These are phyloP conservation scores for Claviceps monticola DNA, from an alignment of 2,329 filamentous ascomycete species.

Conservation along the genomic window DNA sequence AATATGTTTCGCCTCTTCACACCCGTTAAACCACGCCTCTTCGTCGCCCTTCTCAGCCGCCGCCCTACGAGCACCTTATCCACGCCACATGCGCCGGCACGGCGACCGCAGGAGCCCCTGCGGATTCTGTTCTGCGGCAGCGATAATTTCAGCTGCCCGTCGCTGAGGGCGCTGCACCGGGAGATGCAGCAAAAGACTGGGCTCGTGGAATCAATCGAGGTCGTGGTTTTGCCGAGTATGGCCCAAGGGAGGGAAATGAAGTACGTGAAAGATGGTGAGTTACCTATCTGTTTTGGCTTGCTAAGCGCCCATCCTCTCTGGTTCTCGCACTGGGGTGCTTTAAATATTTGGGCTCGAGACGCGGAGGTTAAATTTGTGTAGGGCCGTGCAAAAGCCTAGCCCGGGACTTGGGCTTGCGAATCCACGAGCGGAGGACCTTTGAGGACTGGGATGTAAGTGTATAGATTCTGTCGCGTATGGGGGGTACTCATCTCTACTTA, in stretches of 20 bases:
- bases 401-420: constrained; percentile 43
- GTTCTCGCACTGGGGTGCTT: too few relatives aligned
- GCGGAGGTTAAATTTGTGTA: constrained; percentile 17
- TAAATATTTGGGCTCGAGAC: too few relatives aligned
- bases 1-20: neutral
- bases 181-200: constrained; percentile 39
- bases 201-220: constrained; percentile 64
- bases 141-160: constrained; percentile 74
- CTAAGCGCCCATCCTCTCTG: neutral
- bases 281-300: neutral
- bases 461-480: neutral
- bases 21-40: neutral
- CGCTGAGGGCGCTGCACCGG: constrained; percentile 52
- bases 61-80: neutral
- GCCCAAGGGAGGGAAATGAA: constrained; percentile 59
- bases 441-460: constrained; percentile 58
- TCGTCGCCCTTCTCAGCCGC: neutral
- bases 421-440: constrained; percentile 73
- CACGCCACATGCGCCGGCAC: neutral
- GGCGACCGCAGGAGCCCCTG: constrained; percentile 41
- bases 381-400: constrained; percentile 63
- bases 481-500: neutral
- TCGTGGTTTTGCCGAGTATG: constrained; percentile 71
- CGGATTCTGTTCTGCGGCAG: constrained; percentile 89
- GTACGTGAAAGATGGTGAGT: constrained; percentile 22